Conservation (phyloP, 2,329 filamentous ascomycete genomes). For the Penicillium paneum region DNA sequence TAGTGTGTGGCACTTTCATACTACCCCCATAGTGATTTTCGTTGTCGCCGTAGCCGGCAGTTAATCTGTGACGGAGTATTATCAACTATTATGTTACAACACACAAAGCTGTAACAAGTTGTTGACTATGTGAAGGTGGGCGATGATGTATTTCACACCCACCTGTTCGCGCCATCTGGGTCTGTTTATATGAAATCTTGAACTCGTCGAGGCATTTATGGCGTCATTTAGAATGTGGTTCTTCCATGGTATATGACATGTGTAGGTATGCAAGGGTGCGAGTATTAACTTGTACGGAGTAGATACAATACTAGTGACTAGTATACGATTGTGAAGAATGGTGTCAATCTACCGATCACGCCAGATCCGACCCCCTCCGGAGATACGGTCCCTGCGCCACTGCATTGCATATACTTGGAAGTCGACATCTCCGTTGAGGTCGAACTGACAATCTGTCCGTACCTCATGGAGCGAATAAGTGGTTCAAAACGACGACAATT, state of each 20-base stretch:
- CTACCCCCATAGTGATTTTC: neutral
- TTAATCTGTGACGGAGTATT: neutral
- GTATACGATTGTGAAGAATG: neutral
- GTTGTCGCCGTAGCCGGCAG: neutral
- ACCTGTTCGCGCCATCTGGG: neutral
- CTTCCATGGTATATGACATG: neutral
- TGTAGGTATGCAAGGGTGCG: neutral
- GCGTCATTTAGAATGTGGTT: slow-evolving; percentile 1
- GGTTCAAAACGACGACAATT: too few relatives aligned
- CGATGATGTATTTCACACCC: slow-evolving; percentile 1
- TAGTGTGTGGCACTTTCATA: neutral
- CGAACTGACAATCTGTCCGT: neutral
- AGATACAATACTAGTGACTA: too few relatives aligned
- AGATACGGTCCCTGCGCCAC: slow-evolving; percentile 11
- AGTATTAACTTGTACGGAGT: neutral
- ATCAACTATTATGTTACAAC: neutral
- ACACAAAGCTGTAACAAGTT: neutral
- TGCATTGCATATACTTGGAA: slow-evolving; percentile 13
- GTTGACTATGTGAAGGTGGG: neutral
- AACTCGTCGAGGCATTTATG: slow-evolving; percentile 4
- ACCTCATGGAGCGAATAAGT: neutral
- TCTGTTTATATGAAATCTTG: neutral
- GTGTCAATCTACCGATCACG: slow-evolving; percentile 3
- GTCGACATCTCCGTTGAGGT: neutral
- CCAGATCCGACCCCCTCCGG: slow-evolving; percentile 17